Evolutionary conservation across 164 flowering plant genomes (phyloP), one percentile per base, ranked within the genome.

Genomic region (Magnolia officinalis): DNA sequence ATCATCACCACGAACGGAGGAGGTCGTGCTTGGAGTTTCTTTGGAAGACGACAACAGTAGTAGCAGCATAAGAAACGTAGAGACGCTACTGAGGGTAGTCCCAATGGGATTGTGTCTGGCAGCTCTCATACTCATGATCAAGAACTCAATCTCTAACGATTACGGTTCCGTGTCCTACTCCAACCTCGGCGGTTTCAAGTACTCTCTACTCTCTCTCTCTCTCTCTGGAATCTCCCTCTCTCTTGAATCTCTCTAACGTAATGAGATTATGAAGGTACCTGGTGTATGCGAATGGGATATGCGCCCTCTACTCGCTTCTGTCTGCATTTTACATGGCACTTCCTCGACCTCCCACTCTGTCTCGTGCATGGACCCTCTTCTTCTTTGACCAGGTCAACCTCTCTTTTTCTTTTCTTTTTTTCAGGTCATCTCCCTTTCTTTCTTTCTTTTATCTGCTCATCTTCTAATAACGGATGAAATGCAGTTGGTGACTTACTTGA

Each of bases 231-330:
- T 61, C 19, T 26, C 1, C 50, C 51, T 61, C 63, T 69, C 50
- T 69, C 5, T 4, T 11, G 0, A 13, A 9, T 16, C 23, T 31
- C 18, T 13, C 23, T 8, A 24, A 24, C 23, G 37, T 20, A 51
- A 18, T 18, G 21, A 6, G 29, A 26, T 26, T 26, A n/a, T 19
- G 79, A 85, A 94, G 98, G 89, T 95, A 88, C 74, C 80, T 93
- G 76, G 95, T 96, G 67, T 95, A 96, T 80, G 98, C 94, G 6
- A 93, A 94, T 80, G 98, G 95, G 1, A 78, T 93, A 1, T 92
- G 98, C 76, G 99, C 98, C 0, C 96, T 89, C n/a, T 96, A 94
- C 79, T 96, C 99, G 8, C 89, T 96, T 65, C 87, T 94, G 21
- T 87, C 97, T 7, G 96, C 98, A 0, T 77, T 90, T 26, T 78